These are phyloP conservation scores for Penicillium crystallinum DNA, from an alignment of 495 filamentous ascomycete genomes.

Conservation along the genomic window DNA sequence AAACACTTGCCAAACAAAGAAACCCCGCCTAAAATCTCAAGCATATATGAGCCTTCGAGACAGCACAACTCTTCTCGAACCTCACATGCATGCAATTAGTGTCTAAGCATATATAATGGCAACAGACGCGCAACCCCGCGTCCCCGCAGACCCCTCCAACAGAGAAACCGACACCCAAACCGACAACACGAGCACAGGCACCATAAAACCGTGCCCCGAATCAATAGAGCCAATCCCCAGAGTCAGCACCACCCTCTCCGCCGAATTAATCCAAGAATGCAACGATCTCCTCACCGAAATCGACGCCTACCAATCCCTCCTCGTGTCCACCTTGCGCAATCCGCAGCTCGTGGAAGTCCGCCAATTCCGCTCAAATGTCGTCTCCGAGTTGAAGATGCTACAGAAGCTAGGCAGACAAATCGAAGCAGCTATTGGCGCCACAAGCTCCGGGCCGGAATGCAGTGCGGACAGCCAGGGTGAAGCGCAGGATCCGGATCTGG, in stretches of 20 bases:
- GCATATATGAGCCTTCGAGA: not conserved
- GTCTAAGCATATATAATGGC: not conserved
- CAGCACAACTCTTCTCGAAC: not conserved
- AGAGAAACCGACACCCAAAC: not conserved
- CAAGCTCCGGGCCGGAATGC: not conserved
- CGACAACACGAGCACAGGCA: not conserved
- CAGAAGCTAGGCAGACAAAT: constrained; percentile 40
- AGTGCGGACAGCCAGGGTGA: constrained; percentile 8
- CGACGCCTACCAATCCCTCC: constrained; percentile 40
- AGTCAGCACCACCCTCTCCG: constrained; percentile 12
- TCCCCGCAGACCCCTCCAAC: not conserved
- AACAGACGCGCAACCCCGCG: not conserved
- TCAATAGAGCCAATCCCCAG: constrained; percentile 6
- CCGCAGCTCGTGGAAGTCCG: constrained; percentile 49
- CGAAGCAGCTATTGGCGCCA: constrained; percentile 1
- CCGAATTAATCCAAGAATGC: constrained; percentile 38
- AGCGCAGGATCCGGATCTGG: constrained; percentile 12
- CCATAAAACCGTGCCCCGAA: not conserved
- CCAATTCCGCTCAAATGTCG: constrained; percentile 44
- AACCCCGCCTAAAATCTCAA: not conserved
- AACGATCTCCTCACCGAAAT: constrained; percentile 41
- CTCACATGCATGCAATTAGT: not conserved
- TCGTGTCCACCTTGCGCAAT: constrained; percentile 41
- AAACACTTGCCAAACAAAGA: not conserved
- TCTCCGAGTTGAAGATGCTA: constrained; percentile 45